Base-by-base conservation (phyloP, 140 eudicot genomes). In the Erigeron philadelphicus region DNA sequence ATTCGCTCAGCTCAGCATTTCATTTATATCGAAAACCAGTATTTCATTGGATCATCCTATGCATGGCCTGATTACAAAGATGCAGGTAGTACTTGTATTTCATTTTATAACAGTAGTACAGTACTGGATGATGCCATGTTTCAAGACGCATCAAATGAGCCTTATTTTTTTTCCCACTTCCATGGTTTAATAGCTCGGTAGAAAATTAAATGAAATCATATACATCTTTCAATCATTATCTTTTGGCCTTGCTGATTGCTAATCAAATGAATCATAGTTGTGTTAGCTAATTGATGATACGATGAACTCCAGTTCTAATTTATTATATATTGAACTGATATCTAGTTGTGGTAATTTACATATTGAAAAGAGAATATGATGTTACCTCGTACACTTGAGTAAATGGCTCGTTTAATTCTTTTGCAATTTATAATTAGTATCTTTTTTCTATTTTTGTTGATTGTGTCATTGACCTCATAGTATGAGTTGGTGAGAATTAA, bases 1-100 rank as follows among this genome's bases (percentile, higher is more conserved):
- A 93, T 93, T 65, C 84, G 98, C 61, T 93, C 98, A 60, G 98
- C 98, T 63, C 90, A 89, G 55, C 96, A 85, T 72, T 93, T 88
- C 63, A 86, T 93, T 66, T 93, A 93, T 57, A 93, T 93, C 19
- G 98, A 93, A 76, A 93, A 93, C 72, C 98, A 93, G 67, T 93
- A 93, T 79, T 93, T 93, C 78, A 82, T 93, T 52, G 98, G 98
- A 76, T 89, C 96, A 38, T 93, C 98, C 38, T 93, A 89, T 74
- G 98, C 93, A 52, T 93, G 98, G 98, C 95, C 95, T 0, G 71
- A 88, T 18, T 89, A 93, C 85, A 87, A 84, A 83, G 79, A 93
- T 70, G 95, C 96, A 81, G 98, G 98, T 89, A 61, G 40, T n/a
- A 43, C 44, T 74, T 69, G 10, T 17, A 48, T 43, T 21, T 64